phyloP scores from a whole-genome alignment of 1,284 basidiomycete genomes.

The Heterobasidion annosum region DNA sequence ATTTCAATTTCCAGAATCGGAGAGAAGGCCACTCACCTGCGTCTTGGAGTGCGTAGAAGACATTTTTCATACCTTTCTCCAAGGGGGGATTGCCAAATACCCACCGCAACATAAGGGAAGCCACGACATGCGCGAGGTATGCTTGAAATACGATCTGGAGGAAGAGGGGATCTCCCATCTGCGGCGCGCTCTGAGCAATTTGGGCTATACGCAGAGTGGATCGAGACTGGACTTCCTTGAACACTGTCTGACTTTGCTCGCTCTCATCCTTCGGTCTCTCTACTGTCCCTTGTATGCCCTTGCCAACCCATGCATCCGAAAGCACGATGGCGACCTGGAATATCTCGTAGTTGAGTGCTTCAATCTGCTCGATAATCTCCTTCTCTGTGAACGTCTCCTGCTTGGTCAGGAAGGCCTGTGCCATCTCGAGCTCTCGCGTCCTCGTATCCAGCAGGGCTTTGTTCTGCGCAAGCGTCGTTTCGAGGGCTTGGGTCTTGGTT shows the following conservation, averaged over 20 bases:
- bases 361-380: background rate
- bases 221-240: background rate
- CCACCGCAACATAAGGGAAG: background rate
- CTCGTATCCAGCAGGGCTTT: background rate
- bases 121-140: background rate
- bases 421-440: background rate
- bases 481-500: background rate
- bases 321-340: background rate
- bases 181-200: background rate
- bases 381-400: background rate
- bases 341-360: background rate
- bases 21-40: background rate
- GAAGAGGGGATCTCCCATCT: background rate
- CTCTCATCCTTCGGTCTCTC: background rate
- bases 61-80: background rate
- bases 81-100: background rate
- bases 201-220: background rate
- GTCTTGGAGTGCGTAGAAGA: background rate
- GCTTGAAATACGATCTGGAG: background rate
- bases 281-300: background rate
- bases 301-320: background rate
- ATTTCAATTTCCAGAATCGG: background rate
- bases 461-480: background rate
- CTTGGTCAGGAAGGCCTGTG: background rate
- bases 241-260: background rate